These are phyloP conservation scores for Filobasidium wieringae DNA, from an alignment of 768 basidiomycete genomes.

Conservation along the genomic window DNA sequence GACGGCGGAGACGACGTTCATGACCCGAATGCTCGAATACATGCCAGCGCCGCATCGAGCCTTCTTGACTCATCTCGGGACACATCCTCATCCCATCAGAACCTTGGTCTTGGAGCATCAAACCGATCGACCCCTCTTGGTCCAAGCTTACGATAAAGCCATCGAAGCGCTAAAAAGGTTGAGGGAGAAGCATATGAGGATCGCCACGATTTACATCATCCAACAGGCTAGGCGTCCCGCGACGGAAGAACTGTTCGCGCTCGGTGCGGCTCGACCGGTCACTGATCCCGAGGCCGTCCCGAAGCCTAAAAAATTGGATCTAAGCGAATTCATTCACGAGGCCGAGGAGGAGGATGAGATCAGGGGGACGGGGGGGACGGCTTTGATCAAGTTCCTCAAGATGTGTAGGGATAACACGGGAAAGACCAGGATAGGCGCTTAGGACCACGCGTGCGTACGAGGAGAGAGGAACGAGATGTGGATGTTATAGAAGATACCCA, in stretches of 20 bases:
- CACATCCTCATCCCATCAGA: constrained; percentile 59
- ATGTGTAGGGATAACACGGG: constrained; percentile 79
- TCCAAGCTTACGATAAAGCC: constrained; percentile 58
- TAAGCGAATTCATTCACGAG: constrained; percentile 12
- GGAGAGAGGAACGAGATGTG: too few species aligned
- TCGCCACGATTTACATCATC: constrained; percentile 78
- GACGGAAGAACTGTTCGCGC: constrained; percentile 22
- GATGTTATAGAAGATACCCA: too few species aligned
- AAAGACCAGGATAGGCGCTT: constrained; percentile 31
- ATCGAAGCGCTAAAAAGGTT: constrained; percentile 68
- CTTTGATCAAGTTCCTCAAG: constrained; percentile 69
- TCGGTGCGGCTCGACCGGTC: constrained; percentile 17
- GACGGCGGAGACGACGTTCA: constrained; percentile 47
- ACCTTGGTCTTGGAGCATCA: constrained; percentile 43
- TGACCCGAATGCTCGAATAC: constrained; percentile 78
- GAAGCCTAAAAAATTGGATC: not conserved
- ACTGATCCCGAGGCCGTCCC: not conserved
- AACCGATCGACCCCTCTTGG: constrained; percentile 26
- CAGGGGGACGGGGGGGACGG: constrained; percentile 82
- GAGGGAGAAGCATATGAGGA: constrained; percentile 76
- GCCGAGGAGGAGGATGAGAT: constrained; percentile 42
- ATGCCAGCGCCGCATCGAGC: constrained; percentile 83
- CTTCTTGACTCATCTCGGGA: constrained; percentile 55
- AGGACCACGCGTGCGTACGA: too few species aligned
- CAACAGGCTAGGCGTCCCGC: constrained; percentile 55